phyloP scores from a whole-genome alignment of 495 filamentous ascomycete genomes.

The Margaritispora aquatica region DNA sequence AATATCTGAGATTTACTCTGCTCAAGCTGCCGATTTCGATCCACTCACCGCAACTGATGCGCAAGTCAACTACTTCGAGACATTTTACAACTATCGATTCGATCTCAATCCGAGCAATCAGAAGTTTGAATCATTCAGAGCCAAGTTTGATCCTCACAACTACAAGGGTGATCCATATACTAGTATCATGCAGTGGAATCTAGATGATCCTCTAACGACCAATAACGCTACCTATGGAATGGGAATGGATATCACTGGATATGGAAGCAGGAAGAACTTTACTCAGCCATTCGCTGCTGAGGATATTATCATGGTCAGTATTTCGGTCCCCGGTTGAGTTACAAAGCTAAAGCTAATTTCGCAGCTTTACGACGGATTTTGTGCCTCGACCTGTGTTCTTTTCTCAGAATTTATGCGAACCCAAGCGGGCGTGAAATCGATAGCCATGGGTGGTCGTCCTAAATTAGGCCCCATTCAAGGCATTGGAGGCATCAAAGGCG shows the following conservation, averaged over 20 bases:
- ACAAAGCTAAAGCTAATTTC: neutral
- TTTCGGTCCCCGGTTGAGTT: neutral
- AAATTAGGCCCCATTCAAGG: constrained; percentile 53
- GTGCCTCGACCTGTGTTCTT: constrained; percentile 58
- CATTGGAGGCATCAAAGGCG: constrained; percentile 54
- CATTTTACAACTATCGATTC: constrained; percentile 19
- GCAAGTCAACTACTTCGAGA: constrained; percentile 5
- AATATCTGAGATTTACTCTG: constrained; percentile 11
- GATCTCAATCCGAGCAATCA: constrained; percentile 19
- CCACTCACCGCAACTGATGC: constrained; percentile 2
- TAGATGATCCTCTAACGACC: constrained; percentile 20
- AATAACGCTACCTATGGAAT: constrained; percentile 15
- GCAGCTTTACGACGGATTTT: constrained; percentile 51
- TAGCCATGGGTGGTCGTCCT: constrained; percentile 57
- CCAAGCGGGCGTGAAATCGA: constrained; percentile 50
- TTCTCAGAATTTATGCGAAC: constrained; percentile 50
- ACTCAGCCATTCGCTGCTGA: constrained; percentile 32
- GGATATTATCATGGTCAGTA: constrained; percentile 4
- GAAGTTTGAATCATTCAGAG: constrained; percentile 16
- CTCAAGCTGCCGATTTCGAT: constrained; percentile 10
- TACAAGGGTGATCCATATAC: constrained; percentile 15
- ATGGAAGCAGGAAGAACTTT: constrained; percentile 32
- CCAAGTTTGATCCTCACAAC: constrained; percentile 16
- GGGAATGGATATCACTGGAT: constrained; percentile 35
- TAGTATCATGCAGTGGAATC: constrained; percentile 15